Percentiles rank a stretch among this genome's conserved stretches.
Conservation (phyloP, 2,329 filamentous ascomycete genomes). For the Aspergillus floridensis region DNA sequence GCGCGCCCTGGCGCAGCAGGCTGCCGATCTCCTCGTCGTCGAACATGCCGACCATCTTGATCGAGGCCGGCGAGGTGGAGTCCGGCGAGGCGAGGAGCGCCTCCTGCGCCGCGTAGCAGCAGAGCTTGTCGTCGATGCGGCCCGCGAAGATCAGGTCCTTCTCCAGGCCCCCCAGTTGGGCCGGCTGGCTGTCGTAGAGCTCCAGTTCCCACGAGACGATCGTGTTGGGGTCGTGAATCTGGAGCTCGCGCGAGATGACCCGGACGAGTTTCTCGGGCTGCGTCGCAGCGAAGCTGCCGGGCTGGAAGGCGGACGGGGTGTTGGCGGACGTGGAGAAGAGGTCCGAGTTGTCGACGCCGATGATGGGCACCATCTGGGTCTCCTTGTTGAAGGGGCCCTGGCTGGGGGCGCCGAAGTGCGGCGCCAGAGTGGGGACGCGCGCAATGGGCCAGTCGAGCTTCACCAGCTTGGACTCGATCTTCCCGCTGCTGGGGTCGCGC, state of each 20-base stretch:
- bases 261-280: constrained; percentile 84
- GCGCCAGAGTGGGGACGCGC: constrained; percentile 83
- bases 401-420: constrained; percentile 79
- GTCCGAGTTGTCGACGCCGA: constrained; percentile 77
- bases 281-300: constrained; percentile 71
- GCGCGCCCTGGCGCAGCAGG: constrained; percentile 82
- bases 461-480: constrained; percentile 77
- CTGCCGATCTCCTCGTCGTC: constrained; percentile 97
- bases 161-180: constrained; percentile 77
- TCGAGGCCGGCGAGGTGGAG: constrained; percentile 54
- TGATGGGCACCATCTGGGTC: constrained; percentile 90
- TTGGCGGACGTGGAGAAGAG: constrained; percentile 30
- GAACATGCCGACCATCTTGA: constrained; percentile 91
- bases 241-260: constrained; percentile 75
- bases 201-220: constrained; percentile 98
- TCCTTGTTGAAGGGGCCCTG: constrained; percentile 73
- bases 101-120: constrained; percentile 86
- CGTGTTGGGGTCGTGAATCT: constrained; percentile 65
- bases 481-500: constrained; percentile 67
- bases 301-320: constrained; percentile 38
- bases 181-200: constrained; percentile 86
- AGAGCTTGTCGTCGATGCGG: constrained; percentile 95
- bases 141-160: constrained; percentile 94
- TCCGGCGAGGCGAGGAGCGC: constrained; percentile 69
- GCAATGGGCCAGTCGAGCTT: constrained; percentile 95